phyloP scores from a whole-genome alignment of 495 filamentous ascomycete species.

The Glonium stellatum region DNA sequence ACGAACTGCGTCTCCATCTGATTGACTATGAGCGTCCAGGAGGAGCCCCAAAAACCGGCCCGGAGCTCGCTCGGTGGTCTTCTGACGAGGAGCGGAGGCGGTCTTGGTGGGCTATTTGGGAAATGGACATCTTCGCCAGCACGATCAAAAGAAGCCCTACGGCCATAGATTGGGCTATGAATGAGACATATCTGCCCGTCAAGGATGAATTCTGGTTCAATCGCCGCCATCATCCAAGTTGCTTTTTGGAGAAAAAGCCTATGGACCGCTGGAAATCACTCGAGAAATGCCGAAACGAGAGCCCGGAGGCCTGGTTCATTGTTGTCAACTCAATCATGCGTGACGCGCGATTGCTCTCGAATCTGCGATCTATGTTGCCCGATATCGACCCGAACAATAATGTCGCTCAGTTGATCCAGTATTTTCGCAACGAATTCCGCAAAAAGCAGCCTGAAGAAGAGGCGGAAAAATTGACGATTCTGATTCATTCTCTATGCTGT shows the following conservation, averaged over 20 bases:
- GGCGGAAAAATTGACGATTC: neutral
- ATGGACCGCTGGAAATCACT: constrained; percentile 33
- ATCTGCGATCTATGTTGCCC: constrained; percentile 26
- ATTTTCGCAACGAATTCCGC: constrained; percentile 1
- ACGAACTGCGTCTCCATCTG: constrained; percentile 34
- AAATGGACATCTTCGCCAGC: constrained; percentile 39
- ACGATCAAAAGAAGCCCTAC: constrained; percentile 33
- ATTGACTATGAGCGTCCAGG: constrained; percentile 15
- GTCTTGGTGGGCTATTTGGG: constrained; percentile 37
- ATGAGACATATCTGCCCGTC: constrained; percentile 22
- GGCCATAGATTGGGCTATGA: constrained; percentile 32
- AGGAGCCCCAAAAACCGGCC: constrained; percentile 4
- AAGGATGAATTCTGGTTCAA: constrained; percentile 34
- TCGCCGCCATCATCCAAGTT: constrained; percentile 25
- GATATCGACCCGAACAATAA: constrained; percentile 20
- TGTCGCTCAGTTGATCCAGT: neutral
- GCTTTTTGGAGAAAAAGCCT: constrained; percentile 31
- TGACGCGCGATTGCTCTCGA: constrained; percentile 27
- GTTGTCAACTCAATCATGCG: constrained; percentile 29
- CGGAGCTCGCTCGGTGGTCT: constrained; percentile 20
- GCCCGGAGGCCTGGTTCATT: constrained; percentile 39
- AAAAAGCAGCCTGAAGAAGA: constrained; percentile 2
- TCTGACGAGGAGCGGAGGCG: neutral
- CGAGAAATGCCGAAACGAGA: constrained; percentile 31
- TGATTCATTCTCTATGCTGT: neutral